Base-by-base conservation (phyloP, 768 basidiomycete species). In the Phlebiopsis gigantea region DNA sequence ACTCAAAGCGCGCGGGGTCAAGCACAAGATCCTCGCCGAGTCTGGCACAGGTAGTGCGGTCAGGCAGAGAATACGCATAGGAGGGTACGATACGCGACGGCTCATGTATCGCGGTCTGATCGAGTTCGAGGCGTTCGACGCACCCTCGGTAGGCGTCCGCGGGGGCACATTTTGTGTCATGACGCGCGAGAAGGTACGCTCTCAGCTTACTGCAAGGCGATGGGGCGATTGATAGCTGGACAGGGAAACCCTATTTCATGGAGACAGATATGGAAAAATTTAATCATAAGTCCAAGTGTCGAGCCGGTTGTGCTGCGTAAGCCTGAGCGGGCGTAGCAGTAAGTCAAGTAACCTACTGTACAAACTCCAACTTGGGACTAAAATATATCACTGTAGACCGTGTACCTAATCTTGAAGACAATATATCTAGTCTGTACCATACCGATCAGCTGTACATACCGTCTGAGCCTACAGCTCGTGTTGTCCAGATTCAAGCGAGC, bases 161-260 rank as follows among this genome's bases (percentile, higher is more conserved):
- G 84, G n/a, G n/a, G n/a, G 85, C 1, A 82, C 83, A 49, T 88
- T 89, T 66, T 83, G 84, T 54, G 66, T 88, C 4, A 85, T 91
- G 84, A 75, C 77, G 58, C 74, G 87, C 53, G 87, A 90, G 59
- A 76, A 79, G 69, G 88, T 87, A 59, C 47, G 79, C 75, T 26
- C 8, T 34, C 22, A n/a, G 30, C n/a, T 44, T 17, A 24, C 19
- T 55, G 50, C n/a, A 21, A n/a, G 39, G 19, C 24, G 24, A 43
- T 4, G 45, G 5, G 46, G 19, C 28, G 53, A 39, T 30, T 51
- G 19, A 17, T 22, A 17, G 22, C 25, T 34, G 29, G 24, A 2
- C 52, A 90, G 85, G 89, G 89, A 0, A 87, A 82, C 65, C 89
- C 88, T 22, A 79, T 90, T 49, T 86, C 83, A 43, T 91, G 89